Conservation (phyloP, 208 protist genomes). For the Leishmania arabica region DNA sequence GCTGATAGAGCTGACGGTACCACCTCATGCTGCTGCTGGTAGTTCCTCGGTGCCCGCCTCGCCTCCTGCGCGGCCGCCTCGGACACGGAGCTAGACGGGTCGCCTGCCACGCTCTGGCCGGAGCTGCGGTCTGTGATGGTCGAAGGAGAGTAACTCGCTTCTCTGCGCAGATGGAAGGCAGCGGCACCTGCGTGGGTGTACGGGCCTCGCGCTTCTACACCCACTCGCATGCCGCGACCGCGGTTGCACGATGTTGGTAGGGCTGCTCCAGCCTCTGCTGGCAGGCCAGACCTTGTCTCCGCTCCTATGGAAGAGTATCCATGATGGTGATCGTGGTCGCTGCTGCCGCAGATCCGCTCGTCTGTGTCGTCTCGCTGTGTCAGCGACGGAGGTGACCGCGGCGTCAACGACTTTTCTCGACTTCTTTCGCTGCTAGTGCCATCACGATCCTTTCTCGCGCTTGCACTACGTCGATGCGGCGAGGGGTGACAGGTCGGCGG, state of each 20-base stretch:
- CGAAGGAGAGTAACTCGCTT: conserved; percentile 1
- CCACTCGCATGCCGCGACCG: not conserved
- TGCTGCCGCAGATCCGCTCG: not conserved
- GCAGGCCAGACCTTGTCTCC: not conserved
- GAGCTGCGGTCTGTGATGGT: conserved; percentile 3
- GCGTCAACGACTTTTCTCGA: not conserved
- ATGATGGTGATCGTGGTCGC: not conserved
- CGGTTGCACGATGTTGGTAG: not conserved
- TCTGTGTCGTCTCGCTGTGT: not conserved
- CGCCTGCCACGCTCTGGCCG: not conserved
- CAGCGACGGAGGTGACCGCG: not conserved
- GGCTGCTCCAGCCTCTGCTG: not conserved
- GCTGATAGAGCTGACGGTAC: not conserved
- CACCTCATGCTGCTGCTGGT: not conserved
- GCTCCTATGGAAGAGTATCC: too few species aligned
- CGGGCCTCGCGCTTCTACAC: not conserved
- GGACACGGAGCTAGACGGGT: not conserved
- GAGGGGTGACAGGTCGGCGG: conserved; percentile 3
- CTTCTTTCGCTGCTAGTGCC: not conserved
- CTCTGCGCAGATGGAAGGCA: not conserved
- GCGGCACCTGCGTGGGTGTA: not conserved
- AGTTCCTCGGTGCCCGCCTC: not conserved
- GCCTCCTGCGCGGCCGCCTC: not conserved
- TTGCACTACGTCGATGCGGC: not conserved
- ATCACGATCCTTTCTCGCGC: conserved; percentile 1